Conservation (phyloP, 2,329 filamentous ascomycete genomes). For the Paecilomyces variotii region DNA sequence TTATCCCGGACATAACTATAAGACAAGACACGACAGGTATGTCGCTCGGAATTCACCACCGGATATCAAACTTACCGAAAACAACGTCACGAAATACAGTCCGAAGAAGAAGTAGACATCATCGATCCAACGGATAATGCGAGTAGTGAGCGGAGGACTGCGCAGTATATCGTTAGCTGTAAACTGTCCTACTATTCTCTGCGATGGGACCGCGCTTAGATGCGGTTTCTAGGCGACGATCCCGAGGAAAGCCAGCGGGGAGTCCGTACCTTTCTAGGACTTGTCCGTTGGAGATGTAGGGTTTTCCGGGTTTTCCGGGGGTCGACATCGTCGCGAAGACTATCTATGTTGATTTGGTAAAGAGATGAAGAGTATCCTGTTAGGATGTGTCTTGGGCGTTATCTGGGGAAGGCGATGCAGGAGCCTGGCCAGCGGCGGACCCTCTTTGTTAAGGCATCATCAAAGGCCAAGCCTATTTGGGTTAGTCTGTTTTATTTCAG, state of each 20-base stretch:
- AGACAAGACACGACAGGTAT: no score
- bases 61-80: constrained; percentile 31
- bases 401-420: background rate
- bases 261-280: constrained; percentile 25
- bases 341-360: background rate
- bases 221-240: background rate
- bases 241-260: background rate
- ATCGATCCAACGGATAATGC: constrained; percentile 33
- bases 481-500: background rate
- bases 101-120: constrained; percentile 40
- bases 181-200: background rate
- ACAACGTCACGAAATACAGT: constrained; percentile 41
- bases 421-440: background rate
- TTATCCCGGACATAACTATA: no score
- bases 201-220: background rate
- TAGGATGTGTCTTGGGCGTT: background rate
- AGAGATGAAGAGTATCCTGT: background rate
- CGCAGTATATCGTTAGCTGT: background rate
- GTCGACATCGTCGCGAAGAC: constrained; percentile 25
- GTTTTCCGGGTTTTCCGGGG: constrained; percentile 18
- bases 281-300: constrained; percentile 35
- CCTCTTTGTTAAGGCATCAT: background rate
- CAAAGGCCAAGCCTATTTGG: background rate
- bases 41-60: background rate
- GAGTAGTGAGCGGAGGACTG: constrained; percentile 39